phyloP scores from a whole-genome alignment of 495 filamentous ascomycete genomes.

The Antarctomyces pellizariae region DNA sequence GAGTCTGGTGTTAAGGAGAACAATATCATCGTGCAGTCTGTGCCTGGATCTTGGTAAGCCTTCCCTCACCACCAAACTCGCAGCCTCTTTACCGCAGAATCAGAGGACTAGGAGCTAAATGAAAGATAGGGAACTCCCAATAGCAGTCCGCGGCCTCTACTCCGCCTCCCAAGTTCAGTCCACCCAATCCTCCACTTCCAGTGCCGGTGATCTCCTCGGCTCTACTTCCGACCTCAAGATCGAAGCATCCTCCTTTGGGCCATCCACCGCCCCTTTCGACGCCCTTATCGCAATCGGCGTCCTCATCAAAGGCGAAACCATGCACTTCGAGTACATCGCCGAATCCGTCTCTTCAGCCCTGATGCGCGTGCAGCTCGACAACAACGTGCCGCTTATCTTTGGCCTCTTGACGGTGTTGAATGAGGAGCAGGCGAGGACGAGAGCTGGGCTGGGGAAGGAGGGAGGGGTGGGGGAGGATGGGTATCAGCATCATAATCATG shows the following conservation, averaged over 20 bases:
- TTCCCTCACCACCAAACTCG: not conserved
- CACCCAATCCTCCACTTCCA: slow-evolving; percentile 28
- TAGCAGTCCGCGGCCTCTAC: too few relatives aligned
- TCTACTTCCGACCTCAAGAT: slow-evolving; percentile 36
- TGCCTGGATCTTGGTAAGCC: slow-evolving; percentile 76
- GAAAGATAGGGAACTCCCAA: too few relatives aligned
- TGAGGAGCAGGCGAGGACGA: slow-evolving; percentile 66
- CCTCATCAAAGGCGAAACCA: slow-evolving; percentile 92
- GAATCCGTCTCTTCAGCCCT: slow-evolving; percentile 72
- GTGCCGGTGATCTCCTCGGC: slow-evolving; percentile 63
- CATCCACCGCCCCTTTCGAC: slow-evolving; percentile 35
- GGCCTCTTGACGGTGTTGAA: slow-evolving; percentile 74
- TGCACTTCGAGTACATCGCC: slow-evolving; percentile 98
- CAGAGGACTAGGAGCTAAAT: too few relatives aligned
- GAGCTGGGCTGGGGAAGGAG: slow-evolving; percentile 53
- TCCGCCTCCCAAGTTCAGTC: slow-evolving; percentile 72
- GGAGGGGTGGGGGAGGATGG: too few relatives aligned
- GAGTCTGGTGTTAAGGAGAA: slow-evolving; percentile 58
- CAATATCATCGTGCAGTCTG: slow-evolving; percentile 72
- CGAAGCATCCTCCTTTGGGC: slow-evolving; percentile 9
- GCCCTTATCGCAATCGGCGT: slow-evolving; percentile 89
- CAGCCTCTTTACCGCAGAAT: too few relatives aligned
- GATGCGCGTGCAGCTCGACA: slow-evolving; percentile 83
- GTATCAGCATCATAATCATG: slow-evolving; percentile 85
- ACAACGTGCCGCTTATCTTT: slow-evolving; percentile 73